Conservation (phyloP, 805 yeast species). For the Pichia scutulata region DNA sequence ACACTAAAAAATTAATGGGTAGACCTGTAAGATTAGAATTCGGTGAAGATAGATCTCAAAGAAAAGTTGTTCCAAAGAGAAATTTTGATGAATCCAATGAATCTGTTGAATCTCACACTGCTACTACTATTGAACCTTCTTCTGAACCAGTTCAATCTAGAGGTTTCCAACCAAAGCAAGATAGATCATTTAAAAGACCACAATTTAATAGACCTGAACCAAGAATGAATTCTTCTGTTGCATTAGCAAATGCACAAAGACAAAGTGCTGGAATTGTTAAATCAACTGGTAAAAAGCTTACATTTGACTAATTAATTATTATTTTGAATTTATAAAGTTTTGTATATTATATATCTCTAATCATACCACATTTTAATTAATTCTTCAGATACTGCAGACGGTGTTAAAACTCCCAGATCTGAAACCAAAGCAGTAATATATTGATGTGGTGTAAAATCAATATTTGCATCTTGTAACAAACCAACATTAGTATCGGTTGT, state of each 20-base stretch:
- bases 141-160: not conserved
- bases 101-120: too few species aligned
- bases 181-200: constrained; percentile 13
- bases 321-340: not conserved
- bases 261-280: constrained; percentile 84
- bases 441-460: constrained; percentile 95
- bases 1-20: constrained; percentile 58
- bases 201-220: constrained; percentile 27
- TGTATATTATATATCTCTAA: constrained; percentile 25
- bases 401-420: constrained; percentile 93
- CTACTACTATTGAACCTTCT: not conserved
- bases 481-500: constrained; percentile 27
- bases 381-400: constrained; percentile 98
- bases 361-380: constrained; percentile 97
- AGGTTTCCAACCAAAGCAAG: constrained; percentile 24
- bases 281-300: constrained; percentile 81
- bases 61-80: constrained; percentile 22
- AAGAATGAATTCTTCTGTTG: constrained; percentile 70
- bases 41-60: constrained; percentile 83
- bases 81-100: not conserved
- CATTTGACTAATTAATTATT: constrained; percentile 39
- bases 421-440: constrained; percentile 93
- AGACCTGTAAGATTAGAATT: constrained; percentile 79
- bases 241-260: constrained; percentile 82
- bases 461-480: constrained; percentile 40